Base-by-base conservation (phyloP, 768 basidiomycete species). In the Auricularia cornea region DNA sequence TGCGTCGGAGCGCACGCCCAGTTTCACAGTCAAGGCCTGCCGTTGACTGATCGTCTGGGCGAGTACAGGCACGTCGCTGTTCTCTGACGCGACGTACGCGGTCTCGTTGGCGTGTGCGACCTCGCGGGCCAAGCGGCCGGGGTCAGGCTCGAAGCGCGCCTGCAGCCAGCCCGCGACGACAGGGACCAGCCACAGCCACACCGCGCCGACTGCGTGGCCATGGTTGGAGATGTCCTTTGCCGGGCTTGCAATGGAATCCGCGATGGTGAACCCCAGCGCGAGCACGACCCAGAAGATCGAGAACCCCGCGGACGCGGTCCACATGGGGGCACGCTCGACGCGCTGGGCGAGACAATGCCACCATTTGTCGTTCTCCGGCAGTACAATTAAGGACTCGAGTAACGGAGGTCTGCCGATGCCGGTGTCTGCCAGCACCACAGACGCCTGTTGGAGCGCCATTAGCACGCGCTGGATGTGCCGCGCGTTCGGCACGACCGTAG, bases 121-220 rank as follows among this genome's bases (percentile, higher is more conserved):
- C 3, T 76, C 76, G n/a, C 61, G 63, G 44, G 59, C 48, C 14
- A 80, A 68, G 11, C 76, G 73, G 2, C 51, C 35, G 3, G 71
- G 69, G 64, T 79, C 75, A 59, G 76, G 77, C 63, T 79, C 75
- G 0, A 79, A 78, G 0, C 78, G 76, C 6, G 79, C 64, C 59
- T 77, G 71, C 8, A 80, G 66, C 76, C 79, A 80, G 3, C 78
- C 76, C 3, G 76, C 66, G 11, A 79, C 74, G 3, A 80, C 65
- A 0, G 79, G 73, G 8, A 81, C 44, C 23, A 81, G 71, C 78
- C 79, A 81, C 6, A 80, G 65, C 79, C 78, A 81, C 18, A 76
- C 67, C 2, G 75, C 74, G 3, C 76, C 78, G 6, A 77, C 74
- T 26, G 72, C 75, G 60, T 78, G 72, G 0, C 79, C 78, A 35